Evolutionary conservation across 805 yeast species (phyloP).

Genomic region (Schizosaccharomyces octosporus): DNA sequence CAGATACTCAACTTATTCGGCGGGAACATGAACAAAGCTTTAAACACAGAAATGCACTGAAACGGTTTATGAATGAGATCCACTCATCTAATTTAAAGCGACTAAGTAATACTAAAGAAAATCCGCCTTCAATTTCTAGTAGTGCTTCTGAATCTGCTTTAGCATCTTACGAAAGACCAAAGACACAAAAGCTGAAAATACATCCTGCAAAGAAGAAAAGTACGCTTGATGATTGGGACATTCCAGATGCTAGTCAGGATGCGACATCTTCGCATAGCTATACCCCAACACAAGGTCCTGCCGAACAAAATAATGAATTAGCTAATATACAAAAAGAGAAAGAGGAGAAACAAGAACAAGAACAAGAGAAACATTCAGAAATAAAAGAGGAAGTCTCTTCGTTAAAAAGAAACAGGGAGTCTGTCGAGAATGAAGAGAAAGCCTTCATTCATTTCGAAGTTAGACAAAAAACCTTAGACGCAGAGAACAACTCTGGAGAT

Average conservation of each 20-base stretch:
- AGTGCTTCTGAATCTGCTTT: neutral
- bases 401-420: neutral
- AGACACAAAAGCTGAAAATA: neutral
- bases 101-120: neutral
- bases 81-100: neutral
- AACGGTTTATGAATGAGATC: neutral
- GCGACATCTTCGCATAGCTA: neutral
- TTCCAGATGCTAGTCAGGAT: neutral
- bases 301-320: neutral
- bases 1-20: slow-evolving; percentile 1
- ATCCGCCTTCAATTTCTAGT: neutral
- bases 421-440: neutral
- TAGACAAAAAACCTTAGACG: neutral
- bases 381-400: neutral
- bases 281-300: neutral
- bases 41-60: neutral
- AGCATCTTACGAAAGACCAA: neutral
- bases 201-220: neutral
- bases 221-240: neutral
- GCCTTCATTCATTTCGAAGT: neutral
- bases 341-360: neutral
- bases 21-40: neutral
- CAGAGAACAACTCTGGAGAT: neutral
- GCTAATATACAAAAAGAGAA: neutral
- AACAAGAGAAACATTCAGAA: neutral